Evolutionary conservation across 352 stramenopile species (phyloP), one percentile per base, ranked within the genome.

Genomic region (Elongisporangium prolatum): DNA sequence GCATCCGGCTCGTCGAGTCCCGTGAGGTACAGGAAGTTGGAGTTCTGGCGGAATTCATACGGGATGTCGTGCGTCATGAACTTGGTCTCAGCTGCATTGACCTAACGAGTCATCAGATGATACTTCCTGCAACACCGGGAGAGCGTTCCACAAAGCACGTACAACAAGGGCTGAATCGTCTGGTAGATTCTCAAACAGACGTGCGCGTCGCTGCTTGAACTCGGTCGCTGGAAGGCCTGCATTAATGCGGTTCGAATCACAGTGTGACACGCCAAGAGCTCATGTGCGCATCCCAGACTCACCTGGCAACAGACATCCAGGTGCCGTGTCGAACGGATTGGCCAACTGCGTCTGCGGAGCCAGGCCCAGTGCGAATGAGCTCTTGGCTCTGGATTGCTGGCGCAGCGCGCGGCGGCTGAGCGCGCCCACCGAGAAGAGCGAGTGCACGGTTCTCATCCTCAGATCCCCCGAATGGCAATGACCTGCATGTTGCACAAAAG

Each of bases 61-160:
- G 84, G 84, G 34, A 94, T 94, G 53, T 94, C 84, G 70, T 94
- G 75, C n/a, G 84, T 89, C 80, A 90, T 89, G 67, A 79, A 94
- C 71, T 92, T 89, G 59, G 81, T 84, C 52, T 84, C 73, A 2
- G 80, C 76, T 2, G 82, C 84, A 21, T 87, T 86, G 7, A 88
- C 40, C 75, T 85, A 28, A 17, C 21, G 5, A 52, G 3, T 2
- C 48, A 24, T 52, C 48, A 52, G 28, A 40, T 40, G 28, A 40
- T 9, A 52, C 48, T 10, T 21, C 5, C 48, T 25, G 17, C 47
- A 4, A 25, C 40, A 59, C 2, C n/a, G n/a, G 28, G 22, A 22
- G 3, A 54, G 40, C n/a, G 52, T 18, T 34, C 24, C 24, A 44
- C 24, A 17, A 38, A 37, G 28, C 21, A 53, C 70, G 60, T 67